phyloP scores from a whole-genome alignment of 2,329 filamentous ascomycete genomes.

The Phialocephala sp. region DNA sequence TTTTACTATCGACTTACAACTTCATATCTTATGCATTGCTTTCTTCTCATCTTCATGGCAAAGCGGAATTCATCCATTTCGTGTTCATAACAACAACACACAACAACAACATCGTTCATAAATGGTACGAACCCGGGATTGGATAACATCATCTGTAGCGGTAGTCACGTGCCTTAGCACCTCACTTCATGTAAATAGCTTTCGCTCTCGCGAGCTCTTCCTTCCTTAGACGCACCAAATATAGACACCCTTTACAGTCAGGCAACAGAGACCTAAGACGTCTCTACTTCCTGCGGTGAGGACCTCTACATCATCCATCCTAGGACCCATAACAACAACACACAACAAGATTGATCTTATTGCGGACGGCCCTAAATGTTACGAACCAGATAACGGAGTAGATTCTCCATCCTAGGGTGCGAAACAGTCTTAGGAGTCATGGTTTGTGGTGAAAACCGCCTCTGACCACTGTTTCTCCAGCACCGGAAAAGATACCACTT shows the following conservation, averaged over 20 bases:
- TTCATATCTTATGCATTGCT: not conserved
- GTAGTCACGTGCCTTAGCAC: no score
- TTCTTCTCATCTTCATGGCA: not conserved
- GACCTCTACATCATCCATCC: no score
- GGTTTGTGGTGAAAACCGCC: not conserved
- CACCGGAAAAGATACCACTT: not conserved
- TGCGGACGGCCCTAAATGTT: not conserved
- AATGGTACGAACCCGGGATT: not conserved
- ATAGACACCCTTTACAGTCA: no score
- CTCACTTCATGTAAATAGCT: no score
- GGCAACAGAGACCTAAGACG: no score
- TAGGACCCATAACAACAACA: not conserved
- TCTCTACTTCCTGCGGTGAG: no score
- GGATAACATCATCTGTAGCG: no score
- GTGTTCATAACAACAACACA: not conserved
- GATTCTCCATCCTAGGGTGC: not conserved
- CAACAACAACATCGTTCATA: no score
- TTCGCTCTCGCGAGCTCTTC: no score
- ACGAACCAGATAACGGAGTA: not conserved
- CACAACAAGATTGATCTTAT: not conserved
- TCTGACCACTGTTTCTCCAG: not conserved
- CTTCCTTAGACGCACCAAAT: no score
- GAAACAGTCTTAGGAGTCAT: not conserved
- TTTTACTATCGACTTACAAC: not conserved
- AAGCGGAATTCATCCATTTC: not conserved